phyloP scores from a whole-genome alignment of 1,139 yeast genomes.

The Arxiozyma telluris region DNA sequence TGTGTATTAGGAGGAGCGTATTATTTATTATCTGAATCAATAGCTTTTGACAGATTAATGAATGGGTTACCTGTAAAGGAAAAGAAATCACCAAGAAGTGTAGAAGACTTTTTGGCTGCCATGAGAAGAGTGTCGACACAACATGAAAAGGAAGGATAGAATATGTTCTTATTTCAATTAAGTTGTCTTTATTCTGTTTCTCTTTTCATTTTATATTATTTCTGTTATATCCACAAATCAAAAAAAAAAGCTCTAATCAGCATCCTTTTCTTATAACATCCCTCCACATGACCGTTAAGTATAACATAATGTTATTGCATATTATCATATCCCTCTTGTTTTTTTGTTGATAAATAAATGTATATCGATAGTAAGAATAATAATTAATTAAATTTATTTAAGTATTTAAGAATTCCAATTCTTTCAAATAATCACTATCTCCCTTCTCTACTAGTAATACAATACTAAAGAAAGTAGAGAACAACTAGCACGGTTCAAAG shows the following conservation, averaged over 20 bases:
- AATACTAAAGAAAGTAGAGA: too few relatives aligned
- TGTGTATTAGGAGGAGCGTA: conserved; percentile 93
- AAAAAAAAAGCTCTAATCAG: too few relatives aligned
- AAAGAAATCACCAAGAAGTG: conserved; percentile 58
- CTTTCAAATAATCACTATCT: too few relatives aligned
- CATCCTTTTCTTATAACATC: too few relatives aligned
- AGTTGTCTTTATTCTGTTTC: neutral
- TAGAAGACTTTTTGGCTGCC: conserved; percentile 90
- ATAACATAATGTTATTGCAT: too few relatives aligned
- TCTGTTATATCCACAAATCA: too few relatives aligned
- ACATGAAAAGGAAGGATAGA: conserved; percentile 53
- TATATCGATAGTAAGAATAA: neutral
- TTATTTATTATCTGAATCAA: conserved; percentile 80
- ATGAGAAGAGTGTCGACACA: conserved; percentile 98
- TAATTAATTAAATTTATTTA: too few relatives aligned
- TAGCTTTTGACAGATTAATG: conserved; percentile 82
- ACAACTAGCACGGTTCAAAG: too few relatives aligned
- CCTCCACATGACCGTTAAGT: neutral
- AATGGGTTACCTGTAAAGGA: conserved; percentile 73
- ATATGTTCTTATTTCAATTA: neutral
- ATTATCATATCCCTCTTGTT: too few relatives aligned
- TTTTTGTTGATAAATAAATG: too few relatives aligned
- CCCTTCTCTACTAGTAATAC: too few relatives aligned
- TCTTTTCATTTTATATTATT: neutral
- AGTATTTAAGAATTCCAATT: neutral